These are phyloP conservation scores for Leccinum solheimii DNA, from an alignment of 1,284 basidiomycete species.

Conservation along the genomic window DNA sequence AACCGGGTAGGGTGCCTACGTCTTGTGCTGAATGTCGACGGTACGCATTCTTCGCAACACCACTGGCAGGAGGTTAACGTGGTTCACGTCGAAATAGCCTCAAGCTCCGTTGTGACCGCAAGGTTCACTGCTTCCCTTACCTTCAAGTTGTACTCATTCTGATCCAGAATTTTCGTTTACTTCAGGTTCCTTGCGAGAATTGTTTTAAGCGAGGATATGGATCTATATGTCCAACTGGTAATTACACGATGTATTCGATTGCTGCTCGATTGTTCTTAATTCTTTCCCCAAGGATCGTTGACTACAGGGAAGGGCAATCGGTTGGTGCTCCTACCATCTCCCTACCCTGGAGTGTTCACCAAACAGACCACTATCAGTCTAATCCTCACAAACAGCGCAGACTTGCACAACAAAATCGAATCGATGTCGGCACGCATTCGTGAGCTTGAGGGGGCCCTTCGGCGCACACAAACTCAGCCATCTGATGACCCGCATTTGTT, in stretches of 20 bases:
- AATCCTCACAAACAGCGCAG: conserved; percentile 63
- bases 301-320: conserved; percentile 58
- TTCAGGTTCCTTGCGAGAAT: conserved; percentile 68
- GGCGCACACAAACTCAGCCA: conserved; percentile 46
- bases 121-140: conserved; percentile 39
- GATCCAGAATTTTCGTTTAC: not conserved
- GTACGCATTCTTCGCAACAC: conserved; percentile 27
- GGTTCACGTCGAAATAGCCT: conserved; percentile 41
- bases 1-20: conserved; percentile 55
- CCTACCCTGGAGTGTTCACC: not conserved
- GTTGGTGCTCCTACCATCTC: conserved; percentile 20
- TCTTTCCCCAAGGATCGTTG: conserved; percentile 43
- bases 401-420: conserved; percentile 65
- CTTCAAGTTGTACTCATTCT: not conserved
- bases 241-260: conserved; percentile 11
- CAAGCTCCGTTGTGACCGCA: conserved; percentile 72
- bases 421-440: conserved; percentile 52
- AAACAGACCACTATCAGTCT: conserved; percentile 39
- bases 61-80: not conserved
- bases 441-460: conserved; percentile 58
- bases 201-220: conserved; percentile 69
- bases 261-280: conserved; percentile 7
- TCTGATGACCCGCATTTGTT: conserved; percentile 50
- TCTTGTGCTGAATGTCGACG: conserved; percentile 73
- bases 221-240: conserved; percentile 69